These are phyloP conservation scores for Daldinia grandis DNA, from an alignment of 495 filamentous ascomycete genomes.

Conservation along the genomic window DNA sequence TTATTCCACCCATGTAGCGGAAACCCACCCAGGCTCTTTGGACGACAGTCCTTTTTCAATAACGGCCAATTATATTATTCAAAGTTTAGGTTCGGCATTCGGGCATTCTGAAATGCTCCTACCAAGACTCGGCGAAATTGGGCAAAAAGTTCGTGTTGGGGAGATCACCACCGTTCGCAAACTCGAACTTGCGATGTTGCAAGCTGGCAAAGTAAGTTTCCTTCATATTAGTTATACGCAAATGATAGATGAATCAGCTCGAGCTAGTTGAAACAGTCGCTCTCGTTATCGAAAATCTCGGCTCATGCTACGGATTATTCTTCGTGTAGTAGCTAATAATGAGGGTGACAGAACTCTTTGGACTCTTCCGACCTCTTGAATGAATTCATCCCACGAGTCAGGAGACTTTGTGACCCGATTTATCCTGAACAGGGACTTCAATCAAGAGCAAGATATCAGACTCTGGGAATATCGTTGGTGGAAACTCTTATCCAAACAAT, in stretches of 20 bases:
- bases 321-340: slow-evolving; percentile 31
- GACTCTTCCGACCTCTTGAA: slow-evolving; percentile 44
- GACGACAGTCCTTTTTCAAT: slow-evolving; percentile 41
- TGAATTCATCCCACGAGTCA: slow-evolving; percentile 47
- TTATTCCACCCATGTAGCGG: slow-evolving; percentile 46
- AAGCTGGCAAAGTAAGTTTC: slow-evolving; percentile 53
- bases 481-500: slow-evolving; percentile 43
- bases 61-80: slow-evolving; percentile 44
- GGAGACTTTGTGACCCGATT: slow-evolving; percentile 50
- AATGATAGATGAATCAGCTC: neutral
- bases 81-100: slow-evolving; percentile 40
- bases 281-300: neutral
- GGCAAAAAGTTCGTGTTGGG: slow-evolving; percentile 42
- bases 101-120: slow-evolving; percentile 35
- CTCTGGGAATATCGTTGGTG: slow-evolving; percentile 48
- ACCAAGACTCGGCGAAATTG: slow-evolving; percentile 41
- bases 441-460: slow-evolving; percentile 50
- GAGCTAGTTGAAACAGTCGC: neutral
- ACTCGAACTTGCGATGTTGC: slow-evolving; percentile 56
- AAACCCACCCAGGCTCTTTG: slow-evolving; percentile 25
- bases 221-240: neutral
- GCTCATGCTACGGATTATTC: neutral
- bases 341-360: slow-evolving; percentile 43
- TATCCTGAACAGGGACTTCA: slow-evolving; percentile 47
- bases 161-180: slow-evolving; percentile 49